A percentile compares a stretch with the other conserved stretches of the same genome.
Conservation (phyloP, 164 flowering plant genomes). For the Kalanchoe fedtschenkoi region DNA sequence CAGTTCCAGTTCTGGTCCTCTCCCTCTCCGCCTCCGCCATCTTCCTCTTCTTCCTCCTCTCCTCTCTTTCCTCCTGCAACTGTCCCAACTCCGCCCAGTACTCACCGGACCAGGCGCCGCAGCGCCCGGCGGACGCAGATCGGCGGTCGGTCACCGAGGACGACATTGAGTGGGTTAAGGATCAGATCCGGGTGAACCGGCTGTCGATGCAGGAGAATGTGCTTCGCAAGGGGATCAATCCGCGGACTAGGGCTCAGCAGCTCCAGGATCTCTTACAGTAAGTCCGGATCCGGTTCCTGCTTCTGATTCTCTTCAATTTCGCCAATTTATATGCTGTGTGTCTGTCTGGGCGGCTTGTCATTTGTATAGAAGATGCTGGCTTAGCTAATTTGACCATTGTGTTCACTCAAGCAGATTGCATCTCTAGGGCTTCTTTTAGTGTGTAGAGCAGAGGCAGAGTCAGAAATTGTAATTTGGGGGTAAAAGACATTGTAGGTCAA, state of each 20-base stretch:
- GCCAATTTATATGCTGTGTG: background rate
- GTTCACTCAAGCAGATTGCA: background rate
- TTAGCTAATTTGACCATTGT: background rate
- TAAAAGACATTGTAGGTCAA: too few relatives aligned
- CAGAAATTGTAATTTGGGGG: too few relatives aligned
- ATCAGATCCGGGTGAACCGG: conserved; percentile 52
- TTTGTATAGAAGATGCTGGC: background rate
- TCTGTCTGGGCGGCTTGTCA: background rate
- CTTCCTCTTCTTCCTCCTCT: conserved; percentile 51
- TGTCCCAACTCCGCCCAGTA: conserved; percentile 31
- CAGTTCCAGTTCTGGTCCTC: conserved; percentile 42
- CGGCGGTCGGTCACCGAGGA: conserved; percentile 37
- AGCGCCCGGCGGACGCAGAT: conserved; percentile 5
- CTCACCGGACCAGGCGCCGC: background rate
- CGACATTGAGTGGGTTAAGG: conserved; percentile 66
- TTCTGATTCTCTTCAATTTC: too few relatives aligned
- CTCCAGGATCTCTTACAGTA: conserved; percentile 65
- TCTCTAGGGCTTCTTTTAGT: too few relatives aligned
- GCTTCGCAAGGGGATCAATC: conserved; percentile 87
- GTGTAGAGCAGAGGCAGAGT: too few relatives aligned
- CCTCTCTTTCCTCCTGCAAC: conserved; percentile 36
- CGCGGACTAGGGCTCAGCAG: conserved; percentile 77
- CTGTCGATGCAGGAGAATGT: conserved; percentile 56
- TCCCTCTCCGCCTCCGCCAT: conserved; percentile 26
- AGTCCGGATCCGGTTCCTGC: conserved; percentile 4